Conservation (phyloP, 75 land plant genomes). For the Selaginella tamariscina region DNA sequence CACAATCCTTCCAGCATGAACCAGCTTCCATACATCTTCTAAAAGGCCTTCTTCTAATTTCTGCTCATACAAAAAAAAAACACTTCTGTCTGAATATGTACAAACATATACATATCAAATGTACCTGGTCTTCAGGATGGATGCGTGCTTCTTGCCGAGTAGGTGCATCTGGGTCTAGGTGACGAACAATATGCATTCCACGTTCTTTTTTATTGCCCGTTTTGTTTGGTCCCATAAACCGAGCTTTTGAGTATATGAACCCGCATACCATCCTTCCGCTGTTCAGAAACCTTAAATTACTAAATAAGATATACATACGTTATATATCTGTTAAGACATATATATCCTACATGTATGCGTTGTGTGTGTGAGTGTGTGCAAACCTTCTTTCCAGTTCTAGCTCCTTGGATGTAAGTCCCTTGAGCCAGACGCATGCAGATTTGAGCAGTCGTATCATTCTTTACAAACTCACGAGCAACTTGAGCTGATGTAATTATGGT, state of each 20-base stretch:
- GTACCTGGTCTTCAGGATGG: slow-evolving; percentile 81
- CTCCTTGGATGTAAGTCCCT: slow-evolving; percentile 71
- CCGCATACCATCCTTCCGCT: slow-evolving; percentile 88
- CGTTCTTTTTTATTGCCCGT: slow-evolving; percentile 43
- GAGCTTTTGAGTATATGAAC: slow-evolving; percentile 80
- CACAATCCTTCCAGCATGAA: slow-evolving; percentile 72
- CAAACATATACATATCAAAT: too few relatives aligned
- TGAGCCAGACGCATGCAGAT: slow-evolving; percentile 89
- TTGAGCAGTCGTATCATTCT: slow-evolving; percentile 60
- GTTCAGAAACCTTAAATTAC: too few relatives aligned
- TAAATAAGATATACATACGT: too few relatives aligned
- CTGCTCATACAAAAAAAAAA: slow-evolving; percentile 36
- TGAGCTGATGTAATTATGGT: slow-evolving; percentile 63
- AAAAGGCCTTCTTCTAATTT: slow-evolving; percentile 88
- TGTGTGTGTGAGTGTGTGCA: too few relatives aligned
- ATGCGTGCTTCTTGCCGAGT: slow-evolving; percentile 64
- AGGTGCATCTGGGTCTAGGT: slow-evolving; percentile 98
- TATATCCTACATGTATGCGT: not conserved
- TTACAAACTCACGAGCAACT: slow-evolving; percentile 71
- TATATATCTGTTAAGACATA: not conserved
- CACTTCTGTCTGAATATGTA: too few relatives aligned
- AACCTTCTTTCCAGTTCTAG: slow-evolving; percentile 94
- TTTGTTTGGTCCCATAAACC: slow-evolving; percentile 98
- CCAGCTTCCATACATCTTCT: slow-evolving; percentile 84
- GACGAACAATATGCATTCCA: slow-evolving; percentile 46